phyloP scores from a whole-genome alignment of 2,329 filamentous ascomycete species.

The Xylaria sp. region DNA sequence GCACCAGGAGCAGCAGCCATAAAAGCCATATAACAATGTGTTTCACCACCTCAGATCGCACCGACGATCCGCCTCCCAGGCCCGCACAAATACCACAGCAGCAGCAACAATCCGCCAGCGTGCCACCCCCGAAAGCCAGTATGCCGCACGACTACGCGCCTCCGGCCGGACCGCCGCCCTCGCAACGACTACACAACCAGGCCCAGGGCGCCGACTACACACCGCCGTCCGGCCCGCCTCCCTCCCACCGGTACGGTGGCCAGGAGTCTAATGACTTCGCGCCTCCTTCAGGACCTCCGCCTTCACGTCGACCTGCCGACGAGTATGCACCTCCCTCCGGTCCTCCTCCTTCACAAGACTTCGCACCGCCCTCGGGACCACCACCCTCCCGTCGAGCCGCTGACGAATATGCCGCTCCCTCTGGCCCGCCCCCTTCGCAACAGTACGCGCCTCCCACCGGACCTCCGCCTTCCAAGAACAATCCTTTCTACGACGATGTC shows the following conservation, averaged over 20 bases:
- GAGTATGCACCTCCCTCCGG: slow-evolving; percentile 33
- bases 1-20: neutral
- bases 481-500: slow-evolving; percentile 37
- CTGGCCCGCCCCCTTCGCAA: slow-evolving; percentile 40
- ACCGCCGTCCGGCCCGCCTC: slow-evolving; percentile 44
- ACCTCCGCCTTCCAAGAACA: slow-evolving; percentile 48
- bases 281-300: slow-evolving; percentile 44
- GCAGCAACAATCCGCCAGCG: slow-evolving; percentile 32
- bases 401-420: slow-evolving; percentile 32
- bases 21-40: slow-evolving; percentile 54
- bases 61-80: slow-evolving; percentile 54
- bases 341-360: slow-evolving; percentile 42
- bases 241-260: neutral
- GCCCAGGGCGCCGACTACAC: slow-evolving; percentile 42
- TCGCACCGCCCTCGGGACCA: slow-evolving; percentile 46
- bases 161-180: slow-evolving; percentile 24
- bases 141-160: slow-evolving; percentile 40
- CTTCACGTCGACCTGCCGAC: slow-evolving; percentile 24
- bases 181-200: slow-evolving; percentile 19
- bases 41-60: slow-evolving; percentile 59
- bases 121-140: slow-evolving; percentile 39
- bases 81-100: slow-evolving; percentile 48
- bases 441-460: slow-evolving; percentile 48
- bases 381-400: slow-evolving; percentile 28
- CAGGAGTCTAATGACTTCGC: slow-evolving; percentile 36